phyloP scores from a whole-genome alignment of 2,329 filamentous ascomycete species.

The Chrysosporium queenslandicum region DNA sequence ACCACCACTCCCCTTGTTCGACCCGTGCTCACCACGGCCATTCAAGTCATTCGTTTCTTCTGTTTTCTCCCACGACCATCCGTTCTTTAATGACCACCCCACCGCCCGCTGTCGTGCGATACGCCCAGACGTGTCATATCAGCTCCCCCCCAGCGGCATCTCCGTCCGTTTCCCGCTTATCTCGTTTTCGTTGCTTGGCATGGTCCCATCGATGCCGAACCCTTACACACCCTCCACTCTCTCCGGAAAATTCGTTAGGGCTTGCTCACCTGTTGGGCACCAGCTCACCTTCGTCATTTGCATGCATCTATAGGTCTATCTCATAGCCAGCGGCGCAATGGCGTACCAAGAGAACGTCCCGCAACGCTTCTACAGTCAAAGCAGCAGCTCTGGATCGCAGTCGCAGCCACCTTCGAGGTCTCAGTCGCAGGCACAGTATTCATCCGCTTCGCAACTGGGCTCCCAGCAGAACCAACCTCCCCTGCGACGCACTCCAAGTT shows the following conservation, averaged over 20 bases:
- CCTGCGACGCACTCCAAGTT: conserved; percentile 55
- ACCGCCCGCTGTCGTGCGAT: not conserved
- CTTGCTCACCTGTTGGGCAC: not conserved
- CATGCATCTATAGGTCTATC: not conserved
- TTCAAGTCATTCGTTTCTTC: conserved; percentile 8
- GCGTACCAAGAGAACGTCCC: conserved; percentile 10
- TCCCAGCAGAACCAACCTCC: conserved; percentile 34
- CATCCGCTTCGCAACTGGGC: conserved; percentile 32
- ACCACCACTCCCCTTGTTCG: not conserved
- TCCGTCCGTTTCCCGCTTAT: conserved; percentile 2
- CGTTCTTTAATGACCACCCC: not conserved
- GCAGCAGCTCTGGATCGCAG: conserved; percentile 8
- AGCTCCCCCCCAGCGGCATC: not conserved
- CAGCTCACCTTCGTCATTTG: not conserved
- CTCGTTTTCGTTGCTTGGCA: conserved; percentile 10
- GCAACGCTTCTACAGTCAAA: conserved; percentile 8
- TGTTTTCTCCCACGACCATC: not conserved
- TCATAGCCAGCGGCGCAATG: conserved; percentile 3
- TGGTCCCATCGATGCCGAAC: conserved; percentile 8
- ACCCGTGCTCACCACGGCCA: not conserved
- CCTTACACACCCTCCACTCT: not conserved
- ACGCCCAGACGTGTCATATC: not conserved
- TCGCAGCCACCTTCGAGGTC: conserved; percentile 3
- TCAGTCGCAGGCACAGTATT: conserved; percentile 27
- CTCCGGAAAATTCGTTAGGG: not conserved